These are phyloP conservation scores for Lepiota subincarnata DNA, from an alignment of 768 basidiomycete genomes.

Conservation along the genomic window DNA sequence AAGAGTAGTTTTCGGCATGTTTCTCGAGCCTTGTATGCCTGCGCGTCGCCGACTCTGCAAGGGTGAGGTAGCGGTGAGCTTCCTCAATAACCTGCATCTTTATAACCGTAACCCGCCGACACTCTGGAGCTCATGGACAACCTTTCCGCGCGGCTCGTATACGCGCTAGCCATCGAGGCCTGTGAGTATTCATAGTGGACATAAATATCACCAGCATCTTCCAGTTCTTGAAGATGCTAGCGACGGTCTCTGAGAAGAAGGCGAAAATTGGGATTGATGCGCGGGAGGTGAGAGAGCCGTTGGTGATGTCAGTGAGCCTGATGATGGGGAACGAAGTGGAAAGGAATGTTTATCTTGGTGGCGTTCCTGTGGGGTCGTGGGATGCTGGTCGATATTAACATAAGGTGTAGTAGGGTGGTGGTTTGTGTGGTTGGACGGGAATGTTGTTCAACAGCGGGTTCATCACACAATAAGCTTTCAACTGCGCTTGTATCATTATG, in stretches of 20 bases:
- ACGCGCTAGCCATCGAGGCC: conserved; percentile 44
- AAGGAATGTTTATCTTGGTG: background rate
- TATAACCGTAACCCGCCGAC: background rate
- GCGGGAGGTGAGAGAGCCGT: conserved; percentile 16
- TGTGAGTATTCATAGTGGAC: conserved; percentile 76
- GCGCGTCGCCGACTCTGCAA: conserved; percentile 59
- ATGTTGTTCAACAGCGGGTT: conserved; percentile 14
- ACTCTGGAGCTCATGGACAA: background rate
- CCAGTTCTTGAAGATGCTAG: conserved; percentile 33
- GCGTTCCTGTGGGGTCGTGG: background rate
- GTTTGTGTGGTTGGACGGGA: background rate
- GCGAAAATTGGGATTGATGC: background rate
- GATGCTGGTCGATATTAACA: background rate
- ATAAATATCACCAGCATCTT: conserved; percentile 69
- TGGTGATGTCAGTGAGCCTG: conserved; percentile 12
- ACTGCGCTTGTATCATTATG: conserved; percentile 17
- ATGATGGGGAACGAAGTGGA: conserved; percentile 3
- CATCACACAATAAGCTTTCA: conserved; percentile 21
- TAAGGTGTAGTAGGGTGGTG: background rate
- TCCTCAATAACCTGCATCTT: conserved; percentile 62
- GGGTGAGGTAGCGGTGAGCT: conserved; percentile 50
- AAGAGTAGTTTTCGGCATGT: conserved; percentile 33
- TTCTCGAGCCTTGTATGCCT: conserved; percentile 37
- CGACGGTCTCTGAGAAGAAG: conserved; percentile 22
- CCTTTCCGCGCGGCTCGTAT: background rate